Evolutionary conservation across 75 land plant species (phyloP), one percentile per base, ranked within the genome.

Genomic region (Isoetes taiwanensis): DNA sequence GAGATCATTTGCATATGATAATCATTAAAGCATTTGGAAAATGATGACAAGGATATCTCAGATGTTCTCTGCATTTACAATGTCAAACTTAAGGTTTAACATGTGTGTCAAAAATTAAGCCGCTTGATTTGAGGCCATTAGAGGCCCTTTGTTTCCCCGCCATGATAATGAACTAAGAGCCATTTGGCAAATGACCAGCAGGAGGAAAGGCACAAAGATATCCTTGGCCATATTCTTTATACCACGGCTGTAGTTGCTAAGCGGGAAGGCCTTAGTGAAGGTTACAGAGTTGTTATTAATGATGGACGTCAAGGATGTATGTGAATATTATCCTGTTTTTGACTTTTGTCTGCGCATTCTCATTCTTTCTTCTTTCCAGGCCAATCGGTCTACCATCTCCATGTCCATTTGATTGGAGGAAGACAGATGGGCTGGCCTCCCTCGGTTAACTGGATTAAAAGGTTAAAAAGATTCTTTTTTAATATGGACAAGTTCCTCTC

Each of bases 351-450:
- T n/a, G n/a, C n/a, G n/a, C n/a, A n/a, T n/a, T n/a, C n/a, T n/a
- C n/a, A n/a, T n/a, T n/a, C n/a, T n/a, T n/a, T 4, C 3, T 33
- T 21, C 1, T 8, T 19, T 64, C 28, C 79, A 84, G 89, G 85
- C 41, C 94, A 87, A 75, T 84, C 94, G 31, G 94, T 87, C 19
- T 84, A 78, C 41, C 94, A 87, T 62, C 40, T 87, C 28, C 94
- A 87, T 30, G 41, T 87, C 50, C 94, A 87, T 61, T 80, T 87
- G 34, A 37, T 87, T 31, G 94, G 89, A 2, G 94, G 94, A 60
- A 65, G 94, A 14, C 81, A 84, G 61, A 87, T 87, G 94, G 76
- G 76, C 52, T 87, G 94, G 94, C 94, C 94, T 5, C 90, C 94
- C n/a, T n/a, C n/a, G n/a, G n/a, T n/a, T n/a, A n/a, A n/a, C n/a